These are phyloP conservation scores for Beta corolliflora DNA, from an alignment of 179 eudicot species.

Conservation along the genomic window DNA sequence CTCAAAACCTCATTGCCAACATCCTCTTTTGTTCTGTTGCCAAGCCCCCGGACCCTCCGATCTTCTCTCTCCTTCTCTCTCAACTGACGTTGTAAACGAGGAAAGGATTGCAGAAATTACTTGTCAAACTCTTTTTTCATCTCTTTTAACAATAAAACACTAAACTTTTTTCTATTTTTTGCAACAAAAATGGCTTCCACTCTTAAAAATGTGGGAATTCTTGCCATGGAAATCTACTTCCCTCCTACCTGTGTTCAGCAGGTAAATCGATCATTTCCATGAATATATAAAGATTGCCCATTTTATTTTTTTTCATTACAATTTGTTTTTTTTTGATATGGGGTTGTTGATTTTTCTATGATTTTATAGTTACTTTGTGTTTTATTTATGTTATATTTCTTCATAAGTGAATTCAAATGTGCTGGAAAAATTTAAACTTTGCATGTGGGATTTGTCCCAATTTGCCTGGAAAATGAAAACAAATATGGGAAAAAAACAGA, in stretches of 20 bases:
- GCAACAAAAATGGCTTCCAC: conserved; percentile 16
- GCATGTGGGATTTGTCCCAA: background rate
- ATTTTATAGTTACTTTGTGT: background rate
- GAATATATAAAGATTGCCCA: background rate
- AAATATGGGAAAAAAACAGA: too few species aligned
- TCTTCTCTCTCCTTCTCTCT: conserved; percentile 15
- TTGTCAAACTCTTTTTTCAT: background rate
- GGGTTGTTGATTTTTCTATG: background rate
- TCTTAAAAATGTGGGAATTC: conserved; percentile 78
- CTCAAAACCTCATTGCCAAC: background rate
- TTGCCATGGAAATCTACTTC: conserved; percentile 93
- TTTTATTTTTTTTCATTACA: background rate
- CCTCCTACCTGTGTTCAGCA: conserved; percentile 89
- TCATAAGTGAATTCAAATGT: background rate
- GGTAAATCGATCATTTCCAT: conserved; percentile 36
- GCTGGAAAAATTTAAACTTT: background rate
- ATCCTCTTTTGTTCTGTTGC: background rate
- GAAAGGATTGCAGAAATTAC: background rate
- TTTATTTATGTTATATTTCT: background rate
- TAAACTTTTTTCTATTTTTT: background rate
- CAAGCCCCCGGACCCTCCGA: background rate
- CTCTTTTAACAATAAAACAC: background rate
- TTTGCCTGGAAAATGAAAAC: too few species aligned
- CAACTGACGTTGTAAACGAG: conserved; percentile 33
- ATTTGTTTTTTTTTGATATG: background rate